These are phyloP conservation scores for Viola pubescens DNA, from an alignment of 441 rosid species.

Conservation along the genomic window DNA sequence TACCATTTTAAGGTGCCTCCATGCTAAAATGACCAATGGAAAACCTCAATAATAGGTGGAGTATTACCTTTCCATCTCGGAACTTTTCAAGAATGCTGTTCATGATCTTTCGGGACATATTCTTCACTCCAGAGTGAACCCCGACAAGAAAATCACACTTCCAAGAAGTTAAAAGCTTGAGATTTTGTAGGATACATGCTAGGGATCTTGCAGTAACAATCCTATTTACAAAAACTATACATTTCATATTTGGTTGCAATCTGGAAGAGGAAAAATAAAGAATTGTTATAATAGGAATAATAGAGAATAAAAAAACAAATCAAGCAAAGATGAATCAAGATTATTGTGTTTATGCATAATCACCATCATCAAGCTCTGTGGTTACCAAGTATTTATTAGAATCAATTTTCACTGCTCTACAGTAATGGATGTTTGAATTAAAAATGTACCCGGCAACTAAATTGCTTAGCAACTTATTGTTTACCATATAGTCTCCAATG, in stretches of 20 bases:
- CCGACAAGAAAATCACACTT: slow-evolving; percentile 91
- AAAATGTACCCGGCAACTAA: too few relatives aligned
- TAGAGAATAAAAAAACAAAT: not conserved
- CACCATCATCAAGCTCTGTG: too few relatives aligned
- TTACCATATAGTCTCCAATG: too few relatives aligned
- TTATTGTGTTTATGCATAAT: too few relatives aligned
- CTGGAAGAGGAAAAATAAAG: slow-evolving; percentile 38
- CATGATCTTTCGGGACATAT: slow-evolving; percentile 71
- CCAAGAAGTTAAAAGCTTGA: slow-evolving; percentile 63
- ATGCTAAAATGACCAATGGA: not conserved
- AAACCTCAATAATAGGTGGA: slow-evolving; percentile 1
- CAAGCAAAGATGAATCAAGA: too few relatives aligned
- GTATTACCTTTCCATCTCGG: slow-evolving; percentile 66
- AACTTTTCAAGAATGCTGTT: slow-evolving; percentile 69
- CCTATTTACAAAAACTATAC: slow-evolving; percentile 92
- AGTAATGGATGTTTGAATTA: too few relatives aligned
- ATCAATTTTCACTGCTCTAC: too few relatives aligned
- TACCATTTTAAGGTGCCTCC: not conserved
- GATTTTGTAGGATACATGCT: slow-evolving; percentile 60
- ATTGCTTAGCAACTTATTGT: too few relatives aligned
- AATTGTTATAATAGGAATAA: slow-evolving; percentile 4
- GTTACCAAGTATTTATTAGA: too few relatives aligned
- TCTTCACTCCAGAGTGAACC: slow-evolving; percentile 71
- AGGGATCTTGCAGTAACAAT: slow-evolving; percentile 78
- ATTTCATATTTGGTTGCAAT: slow-evolving; percentile 72